Percentiles rank a stretch among this genome's conserved stretches.
phyloP scores from a whole-genome alignment of 208 protist genomes.

The Leishmania mexicana region DNA sequence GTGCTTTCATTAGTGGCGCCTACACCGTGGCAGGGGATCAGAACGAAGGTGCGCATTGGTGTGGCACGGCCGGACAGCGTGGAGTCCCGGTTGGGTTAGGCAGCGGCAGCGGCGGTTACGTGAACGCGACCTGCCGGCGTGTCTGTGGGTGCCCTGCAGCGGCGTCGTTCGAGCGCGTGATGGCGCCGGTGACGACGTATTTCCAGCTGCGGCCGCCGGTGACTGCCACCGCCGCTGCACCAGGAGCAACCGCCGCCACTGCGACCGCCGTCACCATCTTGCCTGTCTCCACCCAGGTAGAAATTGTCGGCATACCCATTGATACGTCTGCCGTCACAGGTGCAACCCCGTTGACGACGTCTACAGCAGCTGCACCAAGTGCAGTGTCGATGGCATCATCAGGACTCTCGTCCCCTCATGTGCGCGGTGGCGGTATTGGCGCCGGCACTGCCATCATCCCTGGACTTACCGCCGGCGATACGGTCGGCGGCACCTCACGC shows the following conservation, averaged over 20 bases:
- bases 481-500: not conserved
- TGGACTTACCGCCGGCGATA: not conserved
- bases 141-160: not conserved
- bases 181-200: slow-evolving; percentile 20
- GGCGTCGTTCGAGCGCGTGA: slow-evolving; percentile 13
- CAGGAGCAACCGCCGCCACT: not conserved
- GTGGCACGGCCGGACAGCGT: not conserved
- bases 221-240: not conserved
- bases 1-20: not conserved
- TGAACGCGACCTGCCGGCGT: not conserved
- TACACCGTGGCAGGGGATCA: not conserved
- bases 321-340: not conserved
- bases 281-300: slow-evolving; percentile 29
- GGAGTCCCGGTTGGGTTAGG: not conserved
- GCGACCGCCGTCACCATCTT: slow-evolving; percentile 3
- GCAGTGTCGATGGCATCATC: not conserved
- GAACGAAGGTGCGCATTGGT: not conserved
- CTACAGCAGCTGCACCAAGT: slow-evolving; percentile 1
- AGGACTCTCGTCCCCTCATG: not conserved
- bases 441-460: not conserved
- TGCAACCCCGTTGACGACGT: not conserved
- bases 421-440: not conserved
- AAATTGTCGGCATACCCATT: slow-evolving; percentile 28
- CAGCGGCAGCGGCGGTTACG: not conserved
- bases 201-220: slow-evolving; percentile 21